Evolutionary conservation across 2,329 filamentous ascomycete genomes (phyloP).

Genomic region (Neofusicoccum ribis): DNA sequence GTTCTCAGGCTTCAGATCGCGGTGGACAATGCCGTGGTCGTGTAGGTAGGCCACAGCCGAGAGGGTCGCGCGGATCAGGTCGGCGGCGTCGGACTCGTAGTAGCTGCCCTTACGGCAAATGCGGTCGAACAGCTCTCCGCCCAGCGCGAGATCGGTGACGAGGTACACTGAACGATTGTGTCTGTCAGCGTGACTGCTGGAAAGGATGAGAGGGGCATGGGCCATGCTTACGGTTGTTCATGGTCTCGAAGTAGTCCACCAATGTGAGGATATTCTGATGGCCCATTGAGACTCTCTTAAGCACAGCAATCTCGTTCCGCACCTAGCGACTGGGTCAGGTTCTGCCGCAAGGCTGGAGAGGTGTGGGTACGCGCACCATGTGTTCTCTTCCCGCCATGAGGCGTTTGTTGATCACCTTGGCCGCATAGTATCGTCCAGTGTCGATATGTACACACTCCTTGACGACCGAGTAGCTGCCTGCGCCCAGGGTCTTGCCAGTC

Average conservation of each 20-base stretch:
- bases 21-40: slow-evolving; percentile 97
- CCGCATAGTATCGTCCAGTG: slow-evolving; percentile 95
- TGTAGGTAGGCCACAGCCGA: slow-evolving; percentile 98
- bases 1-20: slow-evolving; percentile 97
- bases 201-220: background rate
- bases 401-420: slow-evolving; percentile 98
- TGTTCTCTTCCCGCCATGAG: slow-evolving; percentile 97
- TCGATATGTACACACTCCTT: slow-evolving; percentile 99
- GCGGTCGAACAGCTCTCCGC: slow-evolving; percentile 95
- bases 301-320: slow-evolving; percentile 94
- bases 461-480: slow-evolving; percentile 95
- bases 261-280: slow-evolving; percentile 97
- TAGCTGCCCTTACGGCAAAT: slow-evolving; percentile 99
- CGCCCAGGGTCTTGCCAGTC: slow-evolving; percentile 94
- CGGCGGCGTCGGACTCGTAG: slow-evolving; percentile 94
- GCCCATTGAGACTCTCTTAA: slow-evolving; percentile 98
- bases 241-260: slow-evolving; percentile 98
- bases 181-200: background rate
- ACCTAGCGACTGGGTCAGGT: slow-evolving; percentile 56
- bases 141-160: slow-evolving; percentile 92
- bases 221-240: slow-evolving; percentile 76
- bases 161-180: slow-evolving; percentile 69
- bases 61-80: slow-evolving; percentile 89
- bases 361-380: slow-evolving; percentile 66
- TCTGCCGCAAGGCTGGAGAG: background rate